A percentile compares a stretch with the other conserved stretches of the same genome.
Conservation (phyloP, 305 asterid genomes). For the Fraxinus floribunda region DNA sequence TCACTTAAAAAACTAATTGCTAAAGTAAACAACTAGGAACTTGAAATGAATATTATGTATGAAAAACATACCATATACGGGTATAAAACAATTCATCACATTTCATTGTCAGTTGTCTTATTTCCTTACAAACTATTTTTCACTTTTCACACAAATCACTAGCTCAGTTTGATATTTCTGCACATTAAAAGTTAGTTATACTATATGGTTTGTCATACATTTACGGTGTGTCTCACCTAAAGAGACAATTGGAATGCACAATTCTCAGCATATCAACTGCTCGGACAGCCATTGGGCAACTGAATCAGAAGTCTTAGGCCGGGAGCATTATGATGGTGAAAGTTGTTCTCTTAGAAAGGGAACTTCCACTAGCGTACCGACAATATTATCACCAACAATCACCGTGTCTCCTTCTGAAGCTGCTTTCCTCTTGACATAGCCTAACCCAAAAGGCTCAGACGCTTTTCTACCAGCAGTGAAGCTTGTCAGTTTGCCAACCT, state of each 20-base stretch:
- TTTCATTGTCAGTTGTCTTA: background rate
- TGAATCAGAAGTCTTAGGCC: slow-evolving; percentile 18
- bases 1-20: background rate
- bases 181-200: slow-evolving; percentile 13
- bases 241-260: slow-evolving; percentile 13
- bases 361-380: slow-evolving; percentile 75
- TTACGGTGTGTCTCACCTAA: slow-evolving; percentile 22
- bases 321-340: slow-evolving; percentile 39
- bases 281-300: background rate
- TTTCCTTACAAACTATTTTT: background rate
- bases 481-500: slow-evolving; percentile 92
- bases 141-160: background rate
- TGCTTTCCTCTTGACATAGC: slow-evolving; percentile 72
- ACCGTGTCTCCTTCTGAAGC: slow-evolving; percentile 75
- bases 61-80: background rate
- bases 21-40: background rate
- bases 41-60: background rate
- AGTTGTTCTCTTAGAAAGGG: slow-evolving; percentile 75
- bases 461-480: slow-evolving; percentile 54
- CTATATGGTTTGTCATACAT: slow-evolving; percentile 10
- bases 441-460: slow-evolving; percentile 75
- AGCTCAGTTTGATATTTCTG: background rate
- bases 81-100: background rate
- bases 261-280: slow-evolving; percentile 1
- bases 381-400: slow-evolving; percentile 54